These are phyloP conservation scores for Penicillium hordei DNA, from an alignment of 2,329 filamentous ascomycete species.

Conservation along the genomic window DNA sequence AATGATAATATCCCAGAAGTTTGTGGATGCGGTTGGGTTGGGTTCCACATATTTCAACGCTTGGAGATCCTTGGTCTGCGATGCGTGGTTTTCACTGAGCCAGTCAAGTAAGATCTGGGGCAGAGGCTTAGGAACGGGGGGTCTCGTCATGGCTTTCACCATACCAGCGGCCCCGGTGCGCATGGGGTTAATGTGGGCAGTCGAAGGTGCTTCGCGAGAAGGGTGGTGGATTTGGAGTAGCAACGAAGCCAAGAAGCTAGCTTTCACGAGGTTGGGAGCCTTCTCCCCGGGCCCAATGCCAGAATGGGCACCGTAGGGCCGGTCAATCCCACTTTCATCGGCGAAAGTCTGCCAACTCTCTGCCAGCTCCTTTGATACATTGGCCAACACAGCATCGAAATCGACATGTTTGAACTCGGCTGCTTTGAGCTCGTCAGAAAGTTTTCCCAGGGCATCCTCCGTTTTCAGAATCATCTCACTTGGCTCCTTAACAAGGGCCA, in stretches of 20 bases:
- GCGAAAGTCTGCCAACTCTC: conserved; percentile 35
- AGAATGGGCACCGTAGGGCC: conserved; percentile 46
- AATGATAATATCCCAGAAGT: conserved; percentile 86
- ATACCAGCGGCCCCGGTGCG: conserved; percentile 31
- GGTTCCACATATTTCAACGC: conserved; percentile 64
- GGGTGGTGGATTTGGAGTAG: conserved; percentile 78
- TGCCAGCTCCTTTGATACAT: conserved; percentile 37
- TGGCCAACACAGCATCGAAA: conserved; percentile 34
- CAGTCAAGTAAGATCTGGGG: conserved; percentile 80
- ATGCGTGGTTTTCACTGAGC: conserved; percentile 73
- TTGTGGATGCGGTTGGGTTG: conserved; percentile 70
- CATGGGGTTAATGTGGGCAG: conserved; percentile 25
- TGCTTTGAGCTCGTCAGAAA: conserved; percentile 55
- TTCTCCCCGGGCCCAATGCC: conserved; percentile 66
- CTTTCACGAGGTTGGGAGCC: conserved; percentile 68
- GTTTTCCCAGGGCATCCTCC: conserved; percentile 65
- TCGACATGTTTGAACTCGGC: conserved; percentile 34
- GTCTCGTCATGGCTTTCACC: conserved; percentile 28
- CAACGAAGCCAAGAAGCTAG: conserved; percentile 73
- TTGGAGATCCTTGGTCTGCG: conserved; percentile 66
- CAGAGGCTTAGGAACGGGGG: conserved; percentile 50
- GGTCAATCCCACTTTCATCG: conserved; percentile 44
- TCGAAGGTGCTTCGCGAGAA: conserved; percentile 38
- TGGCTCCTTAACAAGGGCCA: conserved; percentile 65
- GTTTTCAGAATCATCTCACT: conserved; percentile 72